These are phyloP conservation scores for Ophiostoma himal-ulmi DNA, from an alignment of 2,329 filamentous ascomycete genomes.

Conservation along the genomic window DNA sequence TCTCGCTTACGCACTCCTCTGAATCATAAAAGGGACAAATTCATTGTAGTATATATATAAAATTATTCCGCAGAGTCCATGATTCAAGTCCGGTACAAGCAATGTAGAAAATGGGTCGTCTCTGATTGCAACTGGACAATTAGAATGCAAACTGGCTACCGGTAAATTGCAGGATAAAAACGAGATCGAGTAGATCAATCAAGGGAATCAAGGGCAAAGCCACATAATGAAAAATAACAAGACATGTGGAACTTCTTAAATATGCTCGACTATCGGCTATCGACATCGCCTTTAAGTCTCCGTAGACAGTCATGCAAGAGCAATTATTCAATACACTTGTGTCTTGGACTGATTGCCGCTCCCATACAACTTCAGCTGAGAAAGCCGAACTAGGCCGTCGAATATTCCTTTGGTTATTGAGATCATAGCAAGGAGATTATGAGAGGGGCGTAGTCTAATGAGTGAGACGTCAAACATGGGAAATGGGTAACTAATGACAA, in stretches of 20 bases:
- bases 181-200: neutral
- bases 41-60: neutral
- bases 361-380: too few relatives aligned
- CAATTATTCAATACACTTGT: neutral
- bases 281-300: neutral
- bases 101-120: neutral
- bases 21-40: neutral
- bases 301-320: neutral
- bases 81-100: neutral
- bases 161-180: neutral
- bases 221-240: neutral
- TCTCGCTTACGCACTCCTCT: neutral
- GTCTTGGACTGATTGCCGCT: neutral
- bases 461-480: neutral
- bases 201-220: neutral
- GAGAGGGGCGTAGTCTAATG: neutral
- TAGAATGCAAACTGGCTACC: neutral
- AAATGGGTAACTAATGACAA: neutral
- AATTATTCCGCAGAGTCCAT: neutral
- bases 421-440: conserved; percentile 1
- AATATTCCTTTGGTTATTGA: neutral
- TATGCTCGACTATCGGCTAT: neutral
- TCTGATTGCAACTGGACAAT: neutral
- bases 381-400: neutral
- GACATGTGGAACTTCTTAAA: neutral